These are phyloP conservation scores for Pseudomassariella vexata DNA, from an alignment of 2,329 filamentous ascomycete genomes.

Conservation along the genomic window DNA sequence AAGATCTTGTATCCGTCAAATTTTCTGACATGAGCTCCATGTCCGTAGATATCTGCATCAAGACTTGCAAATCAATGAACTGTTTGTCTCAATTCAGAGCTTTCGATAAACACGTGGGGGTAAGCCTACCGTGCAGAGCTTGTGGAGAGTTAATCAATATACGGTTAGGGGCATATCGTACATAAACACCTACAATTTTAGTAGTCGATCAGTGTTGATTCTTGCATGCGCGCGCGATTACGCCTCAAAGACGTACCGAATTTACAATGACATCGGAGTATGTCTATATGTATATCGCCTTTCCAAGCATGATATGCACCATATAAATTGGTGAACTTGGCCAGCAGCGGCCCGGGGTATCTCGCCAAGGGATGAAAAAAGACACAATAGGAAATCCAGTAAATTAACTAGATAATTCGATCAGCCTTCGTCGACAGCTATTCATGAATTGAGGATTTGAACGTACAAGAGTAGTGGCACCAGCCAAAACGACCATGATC, in stretches of 20 bases:
- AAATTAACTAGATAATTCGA: not conserved
- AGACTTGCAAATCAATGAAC: too few species aligned
- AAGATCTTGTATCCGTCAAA: too few species aligned
- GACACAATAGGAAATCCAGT: too few species aligned
- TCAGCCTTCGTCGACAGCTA: not conserved
- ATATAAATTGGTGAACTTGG: slow-evolving; percentile 43
- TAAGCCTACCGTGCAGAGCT: too few species aligned
- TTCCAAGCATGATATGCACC: slow-evolving; percentile 45
- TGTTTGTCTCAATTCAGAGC: too few species aligned
- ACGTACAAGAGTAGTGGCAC: too few species aligned
- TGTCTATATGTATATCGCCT: slow-evolving; percentile 46
- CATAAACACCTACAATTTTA: slow-evolving; percentile 5
- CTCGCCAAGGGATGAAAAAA: slow-evolving; percentile 8
- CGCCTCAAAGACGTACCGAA: slow-evolving; percentile 41
- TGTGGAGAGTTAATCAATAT: slow-evolving; percentile 9
- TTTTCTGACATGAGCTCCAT: too few species aligned
- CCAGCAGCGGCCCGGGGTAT: slow-evolving; percentile 7
- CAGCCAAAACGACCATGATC: not conserved
- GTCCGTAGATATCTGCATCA: too few species aligned
- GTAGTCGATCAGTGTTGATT: too few species aligned
- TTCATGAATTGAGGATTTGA: too few species aligned
- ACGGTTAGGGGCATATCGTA: slow-evolving; percentile 8
- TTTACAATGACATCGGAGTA: slow-evolving; percentile 42
- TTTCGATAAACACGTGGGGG: too few species aligned
- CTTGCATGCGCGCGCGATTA: too few species aligned